Base-by-base conservation (phyloP, 2,329 filamentous ascomycete species). In the Fusarium cicatricum region DNA sequence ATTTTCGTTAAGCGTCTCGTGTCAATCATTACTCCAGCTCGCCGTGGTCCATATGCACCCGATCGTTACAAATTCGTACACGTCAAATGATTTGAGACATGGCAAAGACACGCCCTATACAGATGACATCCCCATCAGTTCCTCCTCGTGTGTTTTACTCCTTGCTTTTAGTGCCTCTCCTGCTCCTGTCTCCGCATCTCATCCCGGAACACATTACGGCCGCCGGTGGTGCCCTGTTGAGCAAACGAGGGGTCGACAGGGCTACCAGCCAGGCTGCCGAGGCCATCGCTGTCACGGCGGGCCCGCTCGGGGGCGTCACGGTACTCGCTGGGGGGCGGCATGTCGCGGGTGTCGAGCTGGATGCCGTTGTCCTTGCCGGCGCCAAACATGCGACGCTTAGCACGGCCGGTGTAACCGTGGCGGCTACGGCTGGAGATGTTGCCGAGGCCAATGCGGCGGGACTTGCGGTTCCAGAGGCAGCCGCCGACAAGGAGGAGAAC, bases 401-500 rank as follows among this genome's bases (percentile, higher is more conserved):
- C 69, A 52, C 77, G 72, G 53, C 80, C 78, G 11, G 68, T 71
- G 70, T 82, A 82, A 34, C 81, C 78, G 58, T 75, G 66, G 28
- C 76, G 71, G 36, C 63, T 61, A 44, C 80, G 77, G 63, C 78
- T 74, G 77, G 84, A 81, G 71, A 85, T 73, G 65, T 79, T 82
- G 47, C 80, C 82, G 40, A 86, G 66, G 5, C 74, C 72, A 55
- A 86, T 82, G 55, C 70, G 70, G 51, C 83, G 78, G n/a, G 75
- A 71, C 65, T 79, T 77, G 49, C 78, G 75, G 71, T 85, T 83
- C 77, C 79, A 85, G 77, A 88, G 48, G 74, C 81, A 78, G 72
- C 86, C 69, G 72, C 87, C 77, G 74, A 87, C 37, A 64, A 85
- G 55, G 59, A 82, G 74, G 42, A 85, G 55, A 36, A 75, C 41